Conservation (phyloP, 2,329 filamentous ascomycete genomes). For the Colletotrichum gloeosporioides region DNA sequence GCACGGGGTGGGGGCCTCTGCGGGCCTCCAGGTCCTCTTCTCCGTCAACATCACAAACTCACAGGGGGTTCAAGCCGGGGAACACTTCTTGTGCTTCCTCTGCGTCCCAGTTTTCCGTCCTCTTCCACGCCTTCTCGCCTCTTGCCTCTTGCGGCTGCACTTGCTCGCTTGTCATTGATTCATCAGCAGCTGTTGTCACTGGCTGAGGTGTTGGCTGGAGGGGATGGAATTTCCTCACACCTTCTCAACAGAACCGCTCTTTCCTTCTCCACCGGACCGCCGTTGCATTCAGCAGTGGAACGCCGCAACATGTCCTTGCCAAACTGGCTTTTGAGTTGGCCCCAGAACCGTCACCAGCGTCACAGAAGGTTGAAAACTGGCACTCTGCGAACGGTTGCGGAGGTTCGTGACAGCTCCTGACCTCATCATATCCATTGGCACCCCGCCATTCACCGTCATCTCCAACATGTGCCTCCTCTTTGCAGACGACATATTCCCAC, state of each 20-base stretch:
- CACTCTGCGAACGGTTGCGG: neutral
- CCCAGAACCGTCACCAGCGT: neutral
- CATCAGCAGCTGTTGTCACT: neutral
- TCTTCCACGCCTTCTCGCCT: neutral
- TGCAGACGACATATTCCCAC: neutral
- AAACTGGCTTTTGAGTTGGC: neutral
- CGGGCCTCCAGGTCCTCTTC: neutral
- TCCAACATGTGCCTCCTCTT: neutral
- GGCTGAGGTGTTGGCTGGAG: neutral
- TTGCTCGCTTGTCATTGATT: neutral
- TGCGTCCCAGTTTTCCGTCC: neutral
- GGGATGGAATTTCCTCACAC: conserved; percentile 14
- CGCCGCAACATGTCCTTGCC: neutral
- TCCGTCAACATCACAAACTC: neutral
- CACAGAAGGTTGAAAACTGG: neutral
- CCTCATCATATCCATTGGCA: neutral
- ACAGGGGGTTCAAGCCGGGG: neutral
- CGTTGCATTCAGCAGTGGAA: neutral
- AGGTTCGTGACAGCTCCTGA: neutral
- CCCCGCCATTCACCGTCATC: neutral
- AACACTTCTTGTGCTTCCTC: neutral
- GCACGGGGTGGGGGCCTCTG: neutral
- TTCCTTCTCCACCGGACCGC: neutral
- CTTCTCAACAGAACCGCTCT: neutral
- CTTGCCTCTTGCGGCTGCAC: neutral